Evolutionary conservation across 179 eudicot species (phyloP).

Genomic region (Camellia oleifera): DNA sequence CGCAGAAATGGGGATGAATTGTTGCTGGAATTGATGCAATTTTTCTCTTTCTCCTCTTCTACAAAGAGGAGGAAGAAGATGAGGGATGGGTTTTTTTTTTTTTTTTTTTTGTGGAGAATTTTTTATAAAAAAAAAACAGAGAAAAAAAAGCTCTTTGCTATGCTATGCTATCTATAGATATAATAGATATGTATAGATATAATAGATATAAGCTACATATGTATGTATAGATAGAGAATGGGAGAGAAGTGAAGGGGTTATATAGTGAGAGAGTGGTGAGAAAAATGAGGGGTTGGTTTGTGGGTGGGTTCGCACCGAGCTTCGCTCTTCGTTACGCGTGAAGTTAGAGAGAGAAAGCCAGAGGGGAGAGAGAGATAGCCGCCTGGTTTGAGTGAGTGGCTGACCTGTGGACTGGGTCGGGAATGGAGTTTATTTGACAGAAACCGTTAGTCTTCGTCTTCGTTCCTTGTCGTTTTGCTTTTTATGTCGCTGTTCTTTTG

Average conservation of each 20-base stretch:
- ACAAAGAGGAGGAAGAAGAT: too few relatives aligned
- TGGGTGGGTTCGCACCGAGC: neutral
- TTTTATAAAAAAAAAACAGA: neutral
- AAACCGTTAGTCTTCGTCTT: neutral
- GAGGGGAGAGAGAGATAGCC: neutral
- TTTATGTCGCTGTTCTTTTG: too few relatives aligned
- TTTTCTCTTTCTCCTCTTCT: too few relatives aligned
- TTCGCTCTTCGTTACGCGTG: slow-evolving; percentile 18
- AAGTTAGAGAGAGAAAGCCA: neutral
- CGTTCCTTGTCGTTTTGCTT: too few relatives aligned
- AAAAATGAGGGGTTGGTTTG: neutral
- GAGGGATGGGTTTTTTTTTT: too few relatives aligned
- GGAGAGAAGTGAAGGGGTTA: neutral
- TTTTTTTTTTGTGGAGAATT: neutral
- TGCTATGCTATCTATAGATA: neutral
- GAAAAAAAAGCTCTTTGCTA: too few relatives aligned
- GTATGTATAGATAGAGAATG: neutral
- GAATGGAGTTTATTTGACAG: slow-evolving; percentile 10
- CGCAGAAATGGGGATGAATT: neutral
- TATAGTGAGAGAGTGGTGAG: slow-evolving; percentile 6
- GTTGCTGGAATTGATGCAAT: neutral
- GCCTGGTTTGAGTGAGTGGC: slow-evolving; percentile 18
- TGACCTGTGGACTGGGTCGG: slow-evolving; percentile 12
- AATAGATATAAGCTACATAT: too few relatives aligned
- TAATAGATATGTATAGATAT: neutral